Base-by-base conservation (phyloP, 306 rosid species). In the Begonia fuchsioides region DNA sequence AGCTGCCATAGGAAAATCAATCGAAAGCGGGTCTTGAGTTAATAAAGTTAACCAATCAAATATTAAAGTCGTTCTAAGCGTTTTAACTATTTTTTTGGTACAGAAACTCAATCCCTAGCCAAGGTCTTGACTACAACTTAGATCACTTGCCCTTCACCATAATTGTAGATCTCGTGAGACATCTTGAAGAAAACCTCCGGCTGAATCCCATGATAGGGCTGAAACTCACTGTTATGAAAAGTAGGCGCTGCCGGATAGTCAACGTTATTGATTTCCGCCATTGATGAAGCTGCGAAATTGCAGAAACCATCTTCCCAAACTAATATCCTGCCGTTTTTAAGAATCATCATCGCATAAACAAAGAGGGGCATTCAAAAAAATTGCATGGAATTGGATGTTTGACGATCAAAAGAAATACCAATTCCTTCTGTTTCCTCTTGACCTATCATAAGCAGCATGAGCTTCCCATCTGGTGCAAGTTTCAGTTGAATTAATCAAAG, bases 281-380 rank as follows among this genome's bases (percentile, higher is more conserved):
- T 67, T 20, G 87, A 61, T 9, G 94, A 76, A 1, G 86, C 90
- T 12, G 73, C 78, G 57, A 88, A 88, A 59, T 88, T 88, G 83
- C 97, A 88, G 78, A 83, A 88, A 38, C 97, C 97, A 69, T 88
- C 97, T 79, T 88, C 97, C 97, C 97, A 88, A 13, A 78, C 97
- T 62, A 88, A 71, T 78, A 88, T 84, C 95, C 97, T 88, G 71
- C 43, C 18, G 39, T 50, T 10, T 53, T 54, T 48, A 9, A 48
- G 7, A 26, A 26, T 26, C 8, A 26, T 26, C 35, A 26, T 26
- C 35, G 7, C 3, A 26, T 26, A 5, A 26, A 26, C 8, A 3
- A 4, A 26, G 4, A 26, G 5, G 35, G 4, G 35, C 35, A 26
- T 26, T 26, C 35, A 26, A 26, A 26, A 20, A 26, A 26, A 26